Evolutionary conservation across 208 protist genomes (phyloP), one percentile per base, ranked within the genome.

Genomic region (Acanthamoeba quina): DNA sequence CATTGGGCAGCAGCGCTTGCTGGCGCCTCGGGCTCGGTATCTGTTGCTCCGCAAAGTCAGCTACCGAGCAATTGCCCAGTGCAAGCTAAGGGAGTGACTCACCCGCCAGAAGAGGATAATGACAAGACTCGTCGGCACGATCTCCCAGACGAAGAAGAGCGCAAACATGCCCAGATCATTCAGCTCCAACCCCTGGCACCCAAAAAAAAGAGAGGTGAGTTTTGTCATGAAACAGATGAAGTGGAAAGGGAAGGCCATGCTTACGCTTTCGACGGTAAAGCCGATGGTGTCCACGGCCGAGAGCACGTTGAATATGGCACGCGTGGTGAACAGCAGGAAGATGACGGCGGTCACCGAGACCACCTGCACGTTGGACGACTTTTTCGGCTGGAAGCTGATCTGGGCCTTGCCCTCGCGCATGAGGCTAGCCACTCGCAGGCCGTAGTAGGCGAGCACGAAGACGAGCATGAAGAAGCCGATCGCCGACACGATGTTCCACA

Each of bases 71-170:
- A 49, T 49, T 13, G 44, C 44, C 0, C 44, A 49, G 44, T 49
- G 44, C 44, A 49, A 49, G 44, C 44, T 49, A 13, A 15, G 44
- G 31, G 72, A 44, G 4, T 34, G 41, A 52, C 54, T 58, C 54
- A 88, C 52, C 78, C 78, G 78, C 78, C 78, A 88, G 78, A 88
- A 88, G 52, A 88, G 78, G 34, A 88, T 54, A 19, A 88, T 88
- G 78, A 88, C 78, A 7, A 88, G 47, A 62, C 29, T 64, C 2
- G 78, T 62, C 6, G 78, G 78, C 13, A 88, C 52, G 78, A 88
- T 88, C 49, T 88, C 78, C 78, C 78, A 88, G 21, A 88, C n/a
- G 78, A 88, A 88, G 49, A 88, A 88, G 26, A 88, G 78, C 49
- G 52, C 52, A 62, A 88, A 88, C 78, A 88, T 37, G 52, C 44